Conservation (phyloP, 306 rosid species). For the Psophocarpus tetragonolobus region DNA sequence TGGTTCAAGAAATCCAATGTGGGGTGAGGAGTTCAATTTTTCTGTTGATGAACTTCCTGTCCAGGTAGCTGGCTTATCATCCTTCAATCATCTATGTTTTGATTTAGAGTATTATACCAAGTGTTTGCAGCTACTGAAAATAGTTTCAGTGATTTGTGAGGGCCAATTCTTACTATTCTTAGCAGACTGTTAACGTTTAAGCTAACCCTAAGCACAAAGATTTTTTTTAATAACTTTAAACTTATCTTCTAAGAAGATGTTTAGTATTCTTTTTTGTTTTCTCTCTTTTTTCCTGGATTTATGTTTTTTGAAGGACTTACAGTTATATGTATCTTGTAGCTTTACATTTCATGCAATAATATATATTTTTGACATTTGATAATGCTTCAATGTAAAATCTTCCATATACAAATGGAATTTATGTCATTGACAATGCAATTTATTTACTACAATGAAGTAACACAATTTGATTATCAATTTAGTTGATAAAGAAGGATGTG, state of each 20-base stretch:
- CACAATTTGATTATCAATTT: background rate
- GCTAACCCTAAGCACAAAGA: background rate
- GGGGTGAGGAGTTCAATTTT: constrained; percentile 99
- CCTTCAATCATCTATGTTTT: background rate
- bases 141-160: constrained; percentile 27
- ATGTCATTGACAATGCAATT: background rate
- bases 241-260: background rate
- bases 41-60: constrained; percentile 95
- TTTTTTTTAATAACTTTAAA: background rate
- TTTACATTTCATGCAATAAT: background rate
- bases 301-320: background rate
- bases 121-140: constrained; percentile 14
- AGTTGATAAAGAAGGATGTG: background rate
- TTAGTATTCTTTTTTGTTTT: background rate
- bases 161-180: constrained; percentile 22
- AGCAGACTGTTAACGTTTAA: constrained; percentile 8
- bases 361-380: constrained; percentile 15
- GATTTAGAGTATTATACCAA: constrained; percentile 19
- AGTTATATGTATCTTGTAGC: background rate
- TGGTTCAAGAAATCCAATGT: constrained; percentile 99
- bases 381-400: background rate
- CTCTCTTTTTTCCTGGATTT: background rate
- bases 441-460: background rate
- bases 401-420: constrained; percentile 7
- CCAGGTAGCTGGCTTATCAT: constrained; percentile 54